Base-by-base conservation (phyloP, 805 yeast species). In the Phaffomyces opuntiae region DNA sequence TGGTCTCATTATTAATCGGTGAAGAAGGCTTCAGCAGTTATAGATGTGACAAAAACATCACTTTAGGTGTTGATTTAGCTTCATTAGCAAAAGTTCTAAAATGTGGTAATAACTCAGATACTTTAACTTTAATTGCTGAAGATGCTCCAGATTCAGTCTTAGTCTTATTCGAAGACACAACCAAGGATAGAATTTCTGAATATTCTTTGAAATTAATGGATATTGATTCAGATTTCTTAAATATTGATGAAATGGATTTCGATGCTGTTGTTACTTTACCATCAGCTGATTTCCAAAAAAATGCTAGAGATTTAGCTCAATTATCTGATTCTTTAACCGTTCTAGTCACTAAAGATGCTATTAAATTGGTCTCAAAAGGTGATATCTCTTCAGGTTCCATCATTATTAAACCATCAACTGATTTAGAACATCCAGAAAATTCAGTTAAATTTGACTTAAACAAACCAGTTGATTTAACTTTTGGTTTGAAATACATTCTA, bases 1-100 rank as follows among this genome's bases (percentile, higher is more conserved):
- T 93, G 53, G 96, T 91, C 36, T 85, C 96, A 19, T 73, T 93
- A 52, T 78, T 87, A 56, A 83, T 93, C 54, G 96, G 95, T 48
- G 80, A 82, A 52, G 90, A 86, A 50, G 90, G 96, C 12, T 93
- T 93, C 72, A 75, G 80, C 49, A 91, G 85, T 56, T 93, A 86
- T 74, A 83, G 99, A 75, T 90, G 98, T 69, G 99, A 93, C 70
- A 82, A 93, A 63, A 88, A 87, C 55, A 74, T 90, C 57, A 88
- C 96, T 8, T 76, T 93, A 53, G 99, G 99, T 55, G 75, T 91
- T 59, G 96, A 93, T 67, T 73, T 93, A 60, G 83, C 82, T 49
- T 81, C 95, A n/a, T 73, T 93, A 53, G 75, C 87, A 54, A 91
- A 93, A 66, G 85, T 93, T 52, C 78, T 93, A 60, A 87, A 81